Evolutionary conservation across 2,329 filamentous ascomycete species (phyloP).

Genomic region (Zymoseptoria crescenta): DNA sequence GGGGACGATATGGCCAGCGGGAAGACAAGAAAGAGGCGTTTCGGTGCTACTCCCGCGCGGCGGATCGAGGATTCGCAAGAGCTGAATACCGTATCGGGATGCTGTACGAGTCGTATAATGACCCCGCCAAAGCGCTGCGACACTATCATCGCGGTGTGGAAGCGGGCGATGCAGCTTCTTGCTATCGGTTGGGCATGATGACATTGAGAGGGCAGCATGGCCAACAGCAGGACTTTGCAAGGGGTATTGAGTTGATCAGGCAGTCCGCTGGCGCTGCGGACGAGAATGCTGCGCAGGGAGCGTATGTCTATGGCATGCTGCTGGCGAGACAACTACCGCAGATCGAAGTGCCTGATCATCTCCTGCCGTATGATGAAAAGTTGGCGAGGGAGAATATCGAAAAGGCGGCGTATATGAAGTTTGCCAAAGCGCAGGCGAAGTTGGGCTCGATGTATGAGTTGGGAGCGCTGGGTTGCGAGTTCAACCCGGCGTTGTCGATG

Average conservation of each 20-base stretch:
- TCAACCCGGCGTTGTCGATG: slow-evolving; percentile 82
- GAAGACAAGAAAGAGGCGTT: slow-evolving; percentile 95
- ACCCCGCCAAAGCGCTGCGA: slow-evolving; percentile 79
- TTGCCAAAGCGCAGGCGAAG: slow-evolving; percentile 92
- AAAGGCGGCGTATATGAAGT: slow-evolving; percentile 91
- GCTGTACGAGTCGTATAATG: slow-evolving; percentile 93
- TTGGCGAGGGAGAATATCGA: slow-evolving; percentile 82
- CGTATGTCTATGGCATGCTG: slow-evolving; percentile 85
- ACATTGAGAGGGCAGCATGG: slow-evolving; percentile 88
- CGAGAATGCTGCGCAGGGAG: slow-evolving; percentile 92
- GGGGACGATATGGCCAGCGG: slow-evolving; percentile 87
- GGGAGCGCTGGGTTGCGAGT: slow-evolving; percentile 87
- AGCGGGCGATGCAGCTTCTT: slow-evolving; percentile 78
- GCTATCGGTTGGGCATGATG: slow-evolving; percentile 92
- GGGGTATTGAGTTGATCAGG: slow-evolving; percentile 74
- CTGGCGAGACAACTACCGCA: slow-evolving; percentile 86
- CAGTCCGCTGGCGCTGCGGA: slow-evolving; percentile 79
- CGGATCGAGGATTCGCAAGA: slow-evolving; percentile 74
- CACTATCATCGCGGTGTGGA: slow-evolving; percentile 81
- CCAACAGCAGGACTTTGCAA: slow-evolving; percentile 70
- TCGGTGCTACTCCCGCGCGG: slow-evolving; percentile 73
- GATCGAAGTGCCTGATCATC: slow-evolving; percentile 66
- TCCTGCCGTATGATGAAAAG: slow-evolving; percentile 63
- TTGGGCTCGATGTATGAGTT: slow-evolving; percentile 96
- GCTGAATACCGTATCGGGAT: slow-evolving; percentile 97